A percentile compares a stretch with the other conserved stretches of the same genome.
Evolutionary conservation across 306 rosid species (phyloP).

Genomic region (Vigna reflexopilosa): DNA sequence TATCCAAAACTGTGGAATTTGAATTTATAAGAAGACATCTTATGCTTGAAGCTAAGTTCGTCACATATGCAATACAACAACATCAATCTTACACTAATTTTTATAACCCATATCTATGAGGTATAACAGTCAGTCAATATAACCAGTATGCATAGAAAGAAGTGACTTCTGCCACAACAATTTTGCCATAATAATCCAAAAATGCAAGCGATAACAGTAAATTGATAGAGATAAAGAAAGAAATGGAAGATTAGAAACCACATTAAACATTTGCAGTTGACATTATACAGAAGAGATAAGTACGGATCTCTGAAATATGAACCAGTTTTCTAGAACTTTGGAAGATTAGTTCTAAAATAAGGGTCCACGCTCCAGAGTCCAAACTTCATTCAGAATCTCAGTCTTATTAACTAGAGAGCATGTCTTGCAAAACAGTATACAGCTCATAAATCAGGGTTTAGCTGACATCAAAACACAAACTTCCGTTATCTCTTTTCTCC

Average conservation of each 20-base stretch:
- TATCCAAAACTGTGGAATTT: conserved; percentile 8
- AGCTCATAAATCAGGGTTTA: conserved; percentile 37
- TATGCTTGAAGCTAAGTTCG: too few species aligned
- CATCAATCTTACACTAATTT: neutral
- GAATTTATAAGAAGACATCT: neutral
- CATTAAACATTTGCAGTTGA: conserved; percentile 37
- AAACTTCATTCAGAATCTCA: conserved; percentile 38
- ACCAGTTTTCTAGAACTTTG: conserved; percentile 24
- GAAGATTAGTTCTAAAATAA: conserved; percentile 20
- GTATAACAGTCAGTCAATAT: conserved; percentile 16
- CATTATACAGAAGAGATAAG: conserved; percentile 38
- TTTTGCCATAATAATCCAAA: conserved; percentile 12
- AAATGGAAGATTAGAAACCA: conserved; percentile 25
- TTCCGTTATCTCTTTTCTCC: conserved; percentile 40
- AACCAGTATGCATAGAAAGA: conserved; percentile 2
- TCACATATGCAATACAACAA: too few species aligned
- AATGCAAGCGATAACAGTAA: conserved; percentile 6
- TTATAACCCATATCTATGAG: conserved; percentile 6
- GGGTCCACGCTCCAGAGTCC: conserved; percentile 20
- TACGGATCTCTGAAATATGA: conserved; percentile 35
- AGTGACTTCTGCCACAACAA: neutral
- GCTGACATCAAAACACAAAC: conserved; percentile 34
- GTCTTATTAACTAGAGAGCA: conserved; percentile 47
- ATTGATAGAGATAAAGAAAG: conserved; percentile 6
- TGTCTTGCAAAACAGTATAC: conserved; percentile 41